Conservation (phyloP, 768 basidiomycete species). For the Rhodotorula diobovata region DNA sequence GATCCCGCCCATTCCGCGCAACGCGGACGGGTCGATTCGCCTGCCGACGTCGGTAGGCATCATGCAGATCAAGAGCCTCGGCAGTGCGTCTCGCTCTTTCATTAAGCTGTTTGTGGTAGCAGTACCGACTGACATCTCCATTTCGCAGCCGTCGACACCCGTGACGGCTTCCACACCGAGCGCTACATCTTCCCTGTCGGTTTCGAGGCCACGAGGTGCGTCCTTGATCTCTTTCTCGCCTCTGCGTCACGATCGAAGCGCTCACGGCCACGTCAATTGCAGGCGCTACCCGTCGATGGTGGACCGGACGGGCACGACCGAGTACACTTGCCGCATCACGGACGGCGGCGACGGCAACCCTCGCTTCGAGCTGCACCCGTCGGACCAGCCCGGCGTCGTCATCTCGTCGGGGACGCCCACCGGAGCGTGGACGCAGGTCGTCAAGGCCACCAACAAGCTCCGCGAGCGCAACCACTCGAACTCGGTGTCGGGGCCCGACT, state of each 20-base stretch:
- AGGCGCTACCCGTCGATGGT: conserved; percentile 76
- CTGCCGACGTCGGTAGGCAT: conserved; percentile 78
- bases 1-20: conserved; percentile 73
- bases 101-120: no score
- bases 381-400: conserved; percentile 65
- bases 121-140: no score
- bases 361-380: conserved; percentile 75
- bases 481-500: conserved; percentile 81
- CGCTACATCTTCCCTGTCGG: conserved; percentile 84
- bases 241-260: not conserved
- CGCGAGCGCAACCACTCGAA: conserved; percentile 78
- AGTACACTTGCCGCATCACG: conserved; percentile 76
- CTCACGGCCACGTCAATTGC: not conserved
- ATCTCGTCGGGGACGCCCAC: conserved; percentile 82
- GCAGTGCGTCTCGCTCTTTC: conserved; percentile 50
- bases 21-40: conserved; percentile 59
- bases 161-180: conserved; percentile 81
- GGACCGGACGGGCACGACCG: conserved; percentile 62
- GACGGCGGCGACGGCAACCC: conserved; percentile 75
- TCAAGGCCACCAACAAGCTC: conserved; percentile 73
- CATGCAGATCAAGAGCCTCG: conserved; percentile 72
- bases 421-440: conserved; percentile 78
- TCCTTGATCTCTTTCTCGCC: conserved; percentile 9
- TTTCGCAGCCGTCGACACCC: conserved; percentile 35
- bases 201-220: conserved; percentile 72